Evolutionary conservation across 2,329 filamentous ascomycete species (phyloP).

Genomic region (Chrysoporthe deuterocubensis): DNA sequence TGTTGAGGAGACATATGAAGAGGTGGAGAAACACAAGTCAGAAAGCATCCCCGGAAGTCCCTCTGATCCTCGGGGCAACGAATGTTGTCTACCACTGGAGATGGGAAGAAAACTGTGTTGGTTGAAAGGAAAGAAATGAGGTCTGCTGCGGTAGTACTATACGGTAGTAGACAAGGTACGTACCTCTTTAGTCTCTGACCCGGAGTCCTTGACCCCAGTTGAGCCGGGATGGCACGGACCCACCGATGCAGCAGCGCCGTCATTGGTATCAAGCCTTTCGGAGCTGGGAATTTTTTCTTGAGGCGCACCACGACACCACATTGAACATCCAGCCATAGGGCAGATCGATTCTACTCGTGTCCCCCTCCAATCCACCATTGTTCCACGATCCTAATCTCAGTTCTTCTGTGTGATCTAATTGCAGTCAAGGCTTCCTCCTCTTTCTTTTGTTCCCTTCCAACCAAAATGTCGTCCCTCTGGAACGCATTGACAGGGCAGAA

Average conservation of each 20-base stretch:
- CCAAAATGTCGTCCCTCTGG: constrained; percentile 62
- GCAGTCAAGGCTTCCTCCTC: constrained; percentile 7
- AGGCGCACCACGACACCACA: constrained; percentile 19
- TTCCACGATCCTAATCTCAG: constrained; percentile 1
- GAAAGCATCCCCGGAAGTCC: background rate
- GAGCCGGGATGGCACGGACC: constrained; percentile 25
- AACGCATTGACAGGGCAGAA: constrained; percentile 65
- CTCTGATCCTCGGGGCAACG: background rate
- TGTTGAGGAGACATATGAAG: background rate
- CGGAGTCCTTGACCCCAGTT: constrained; percentile 1
- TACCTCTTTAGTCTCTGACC: background rate
- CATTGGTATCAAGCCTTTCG: constrained; percentile 23
- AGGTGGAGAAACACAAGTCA: background rate
- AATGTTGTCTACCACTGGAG: background rate
- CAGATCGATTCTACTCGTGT: constrained; percentile 8
- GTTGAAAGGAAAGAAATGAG: background rate
- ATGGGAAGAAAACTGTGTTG: background rate
- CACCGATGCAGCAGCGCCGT: constrained; percentile 20
- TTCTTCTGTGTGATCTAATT: constrained; percentile 4
- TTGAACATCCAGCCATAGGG: constrained; percentile 9
- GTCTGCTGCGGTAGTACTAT: background rate
- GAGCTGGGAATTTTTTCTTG: constrained; percentile 30
- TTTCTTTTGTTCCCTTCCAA: constrained; percentile 17
- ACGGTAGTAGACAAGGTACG: constrained; percentile 14
- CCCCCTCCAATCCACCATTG: constrained; percentile 10